A percentile compares a stretch with the other conserved stretches of the same genome.
Conservation (phyloP, 345 rosid genomes). For the Populus ilicifolia region DNA sequence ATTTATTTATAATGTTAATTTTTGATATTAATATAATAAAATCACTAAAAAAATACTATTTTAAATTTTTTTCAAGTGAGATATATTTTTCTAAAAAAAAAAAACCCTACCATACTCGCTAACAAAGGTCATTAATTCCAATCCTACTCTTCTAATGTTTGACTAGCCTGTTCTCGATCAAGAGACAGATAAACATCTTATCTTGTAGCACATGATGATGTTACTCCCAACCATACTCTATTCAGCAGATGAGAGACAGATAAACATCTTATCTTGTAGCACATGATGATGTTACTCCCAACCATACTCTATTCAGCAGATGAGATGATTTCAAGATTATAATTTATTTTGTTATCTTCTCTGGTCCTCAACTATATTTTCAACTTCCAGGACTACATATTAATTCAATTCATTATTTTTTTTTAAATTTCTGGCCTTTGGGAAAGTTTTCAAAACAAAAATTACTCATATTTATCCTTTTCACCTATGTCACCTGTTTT, state of each 20-base stretch:
- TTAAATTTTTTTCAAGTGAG: too few species aligned
- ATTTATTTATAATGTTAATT: too few species aligned
- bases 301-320: not conserved
- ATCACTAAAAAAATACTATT: too few species aligned
- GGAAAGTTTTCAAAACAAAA: too few species aligned
- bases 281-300: not conserved
- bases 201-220: not conserved
- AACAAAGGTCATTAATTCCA: not conserved
- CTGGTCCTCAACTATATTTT: too few species aligned
- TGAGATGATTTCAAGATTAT: not conserved
- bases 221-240: not conserved
- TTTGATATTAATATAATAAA: accelerated
- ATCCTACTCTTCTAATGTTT: not conserved
- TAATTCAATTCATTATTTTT: not conserved
- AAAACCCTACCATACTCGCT: too few species aligned
- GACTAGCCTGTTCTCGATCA: not conserved
- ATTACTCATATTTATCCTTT: not conserved
- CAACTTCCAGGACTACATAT: not conserved
- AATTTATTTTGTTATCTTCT: not conserved
- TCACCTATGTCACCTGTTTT: not conserved
- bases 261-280: not conserved
- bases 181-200: not conserved
- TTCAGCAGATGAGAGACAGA: not conserved
- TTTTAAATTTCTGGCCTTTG: too few species aligned
- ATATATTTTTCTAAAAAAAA: too few species aligned